Conservation (phyloP, 768 basidiomycete species). For the Rhodotorula taiwanensis region DNA sequence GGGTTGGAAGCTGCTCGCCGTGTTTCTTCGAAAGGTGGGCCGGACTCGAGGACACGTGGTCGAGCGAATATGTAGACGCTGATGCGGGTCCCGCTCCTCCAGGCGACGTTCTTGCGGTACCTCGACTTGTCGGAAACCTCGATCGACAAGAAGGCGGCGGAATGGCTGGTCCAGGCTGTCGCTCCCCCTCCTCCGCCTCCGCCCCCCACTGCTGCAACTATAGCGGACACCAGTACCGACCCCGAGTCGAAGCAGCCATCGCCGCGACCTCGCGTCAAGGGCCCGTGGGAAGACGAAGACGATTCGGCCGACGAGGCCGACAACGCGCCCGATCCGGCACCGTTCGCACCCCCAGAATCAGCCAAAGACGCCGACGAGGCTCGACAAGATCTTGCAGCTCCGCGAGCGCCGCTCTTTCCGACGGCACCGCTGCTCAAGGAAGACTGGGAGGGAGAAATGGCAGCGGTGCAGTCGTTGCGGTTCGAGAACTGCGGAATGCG, state of each 20-base stretch:
- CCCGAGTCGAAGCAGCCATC: not conserved
- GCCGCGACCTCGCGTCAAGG: not conserved
- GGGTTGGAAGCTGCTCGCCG: constrained; percentile 72
- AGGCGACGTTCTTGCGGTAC: constrained; percentile 74
- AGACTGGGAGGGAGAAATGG: constrained; percentile 1
- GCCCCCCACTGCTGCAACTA: not conserved
- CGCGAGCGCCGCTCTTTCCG: constrained; percentile 40
- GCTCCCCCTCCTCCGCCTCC: constrained; percentile 39
- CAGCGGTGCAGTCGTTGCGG: constrained; percentile 59
- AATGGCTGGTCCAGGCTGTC: constrained; percentile 69
- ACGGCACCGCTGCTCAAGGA: constrained; percentile 45
- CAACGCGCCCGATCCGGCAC: not conserved
- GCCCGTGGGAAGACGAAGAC: constrained; percentile 3
- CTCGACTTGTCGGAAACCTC: constrained; percentile 81
- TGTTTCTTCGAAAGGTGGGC: constrained; percentile 66
- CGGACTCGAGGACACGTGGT: not conserved
- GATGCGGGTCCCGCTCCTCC: not conserved
- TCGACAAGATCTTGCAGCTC: not conserved
- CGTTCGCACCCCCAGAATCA: no score
- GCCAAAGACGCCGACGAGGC: constrained; percentile 7
- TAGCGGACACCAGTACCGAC: not conserved
- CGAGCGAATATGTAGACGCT: not conserved
- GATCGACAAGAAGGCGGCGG: constrained; percentile 75
- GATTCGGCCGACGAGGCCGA: constrained; percentile 5
- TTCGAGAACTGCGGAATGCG: constrained; percentile 79